phyloP scores from a whole-genome alignment of 1,284 basidiomycete genomes.

The Ustilago cynodontis region DNA sequence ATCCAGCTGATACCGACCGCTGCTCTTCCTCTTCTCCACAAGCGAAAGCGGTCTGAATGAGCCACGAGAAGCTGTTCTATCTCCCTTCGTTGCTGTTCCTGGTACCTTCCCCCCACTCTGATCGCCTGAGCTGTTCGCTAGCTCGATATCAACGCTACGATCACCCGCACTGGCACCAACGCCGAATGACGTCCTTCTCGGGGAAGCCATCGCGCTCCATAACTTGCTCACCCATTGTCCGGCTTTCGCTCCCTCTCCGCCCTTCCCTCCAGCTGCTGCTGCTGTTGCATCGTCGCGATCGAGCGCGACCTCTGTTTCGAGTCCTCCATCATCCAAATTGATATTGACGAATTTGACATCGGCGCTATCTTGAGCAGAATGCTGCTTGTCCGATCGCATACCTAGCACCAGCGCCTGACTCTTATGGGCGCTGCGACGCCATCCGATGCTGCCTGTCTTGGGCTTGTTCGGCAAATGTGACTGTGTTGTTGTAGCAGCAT shows the following conservation, averaged over 20 bases:
- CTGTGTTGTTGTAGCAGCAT: not conserved
- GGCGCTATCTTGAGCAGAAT: constrained; percentile 9
- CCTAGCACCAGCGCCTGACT: constrained; percentile 21
- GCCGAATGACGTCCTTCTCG: constrained; percentile 23
- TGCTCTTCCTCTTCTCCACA: constrained; percentile 44
- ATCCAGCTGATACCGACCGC: constrained; percentile 23
- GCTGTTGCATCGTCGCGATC: constrained; percentile 4
- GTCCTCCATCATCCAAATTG: constrained; percentile 37
- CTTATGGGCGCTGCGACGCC: constrained; percentile 31
- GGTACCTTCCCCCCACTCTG: constrained; percentile 8
- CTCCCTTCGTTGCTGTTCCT: not conserved
- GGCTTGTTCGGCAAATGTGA: constrained; percentile 19
- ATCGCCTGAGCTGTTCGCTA: constrained; percentile 16
- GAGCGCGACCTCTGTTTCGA: constrained; percentile 27
- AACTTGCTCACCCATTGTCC: constrained; percentile 49
- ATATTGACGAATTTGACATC: constrained; percentile 49
- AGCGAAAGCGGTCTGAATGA: constrained; percentile 43
- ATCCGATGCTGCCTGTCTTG: constrained; percentile 24
- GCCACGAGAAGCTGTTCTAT: constrained; percentile 25
- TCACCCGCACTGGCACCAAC: constrained; percentile 14
- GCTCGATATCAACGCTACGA: constrained; percentile 36
- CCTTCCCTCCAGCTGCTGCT: not conserved
- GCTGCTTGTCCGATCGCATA: constrained; percentile 20
- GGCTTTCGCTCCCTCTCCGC: constrained; percentile 13
- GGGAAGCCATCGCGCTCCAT: constrained; percentile 39